Evolutionary conservation across 2,329 filamentous ascomycete genomes (phyloP).

Genomic region (Neocatenulostroma microsporum): DNA sequence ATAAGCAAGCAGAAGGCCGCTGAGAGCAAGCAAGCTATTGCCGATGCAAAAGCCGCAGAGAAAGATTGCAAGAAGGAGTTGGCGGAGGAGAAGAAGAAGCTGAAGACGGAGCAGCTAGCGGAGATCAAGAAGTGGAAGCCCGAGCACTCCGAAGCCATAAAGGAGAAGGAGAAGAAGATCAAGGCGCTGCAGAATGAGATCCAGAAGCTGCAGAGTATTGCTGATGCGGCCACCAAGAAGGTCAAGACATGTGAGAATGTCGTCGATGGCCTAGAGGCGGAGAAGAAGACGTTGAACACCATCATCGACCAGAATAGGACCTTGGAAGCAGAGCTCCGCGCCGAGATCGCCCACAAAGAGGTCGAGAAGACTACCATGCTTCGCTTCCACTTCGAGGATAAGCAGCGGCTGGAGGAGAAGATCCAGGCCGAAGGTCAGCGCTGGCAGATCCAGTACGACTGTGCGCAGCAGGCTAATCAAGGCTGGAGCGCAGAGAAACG

Average conservation of each 20-base stretch:
- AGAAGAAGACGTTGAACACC: conserved; percentile 1
- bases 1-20: too few species aligned
- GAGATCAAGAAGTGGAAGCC: conserved; percentile 11
- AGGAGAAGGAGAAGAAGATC: conserved; percentile 8
- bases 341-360: too few species aligned
- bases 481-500: not conserved
- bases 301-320: not conserved
- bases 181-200: conserved; percentile 4
- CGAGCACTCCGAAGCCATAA: conserved; percentile 7
- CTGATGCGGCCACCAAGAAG: conserved; percentile 4
- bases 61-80: conserved; percentile 3
- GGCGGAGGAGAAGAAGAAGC: conserved; percentile 5
- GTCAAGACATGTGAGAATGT: conserved; percentile 2
- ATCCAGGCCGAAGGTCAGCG: not conserved
- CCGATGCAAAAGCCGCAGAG: conserved; percentile 1
- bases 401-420: not conserved
- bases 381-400: too few species aligned
- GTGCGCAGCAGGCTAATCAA: not conserved
- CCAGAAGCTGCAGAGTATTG: conserved; percentile 4
- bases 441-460: conserved; percentile 3
- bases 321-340: not conserved
- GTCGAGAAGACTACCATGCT: too few species aligned
- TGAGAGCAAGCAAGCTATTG: too few species aligned
- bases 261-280: not conserved
- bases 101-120: conserved; percentile 7